These are phyloP conservation scores for Lophiotrema nucula DNA, from an alignment of 495 filamentous ascomycete genomes.

Conservation along the genomic window DNA sequence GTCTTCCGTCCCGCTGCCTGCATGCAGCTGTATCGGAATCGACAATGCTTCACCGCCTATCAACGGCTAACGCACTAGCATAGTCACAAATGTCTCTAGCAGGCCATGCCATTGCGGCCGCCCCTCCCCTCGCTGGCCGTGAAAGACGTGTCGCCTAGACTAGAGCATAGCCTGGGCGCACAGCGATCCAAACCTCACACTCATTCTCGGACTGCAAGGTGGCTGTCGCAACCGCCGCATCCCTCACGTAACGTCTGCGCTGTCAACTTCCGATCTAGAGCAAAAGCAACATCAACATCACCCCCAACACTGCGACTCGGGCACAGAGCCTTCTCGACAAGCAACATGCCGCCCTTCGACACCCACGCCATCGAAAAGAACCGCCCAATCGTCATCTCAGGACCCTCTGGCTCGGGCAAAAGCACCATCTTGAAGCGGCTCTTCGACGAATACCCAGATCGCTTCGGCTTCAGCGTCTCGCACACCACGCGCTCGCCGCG, in stretches of 20 bases:
- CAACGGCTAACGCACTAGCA: not conserved
- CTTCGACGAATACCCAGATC: constrained; percentile 64
- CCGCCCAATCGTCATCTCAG: constrained; percentile 80
- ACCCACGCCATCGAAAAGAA: constrained; percentile 9
- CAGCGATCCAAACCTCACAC: not conserved
- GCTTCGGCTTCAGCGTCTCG: constrained; percentile 72
- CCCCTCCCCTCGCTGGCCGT: not conserved
- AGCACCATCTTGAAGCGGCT: constrained; percentile 79
- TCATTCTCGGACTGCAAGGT: not conserved
- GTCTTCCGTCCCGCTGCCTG: not conserved
- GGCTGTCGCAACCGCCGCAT: not conserved
- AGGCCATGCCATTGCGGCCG: not conserved
- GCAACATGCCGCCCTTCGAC: constrained; percentile 27
- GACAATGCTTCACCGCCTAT: not conserved
- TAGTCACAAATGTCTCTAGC: not conserved
- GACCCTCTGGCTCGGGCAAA: constrained; percentile 85
- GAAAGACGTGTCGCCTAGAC: not conserved
- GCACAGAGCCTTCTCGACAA: constrained; percentile 1
- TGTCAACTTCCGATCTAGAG: too few species aligned
- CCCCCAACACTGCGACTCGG: too few species aligned
- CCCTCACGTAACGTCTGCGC: too few species aligned
- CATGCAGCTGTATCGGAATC: not conserved
- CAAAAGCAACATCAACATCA: too few species aligned
- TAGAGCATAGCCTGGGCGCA: not conserved
- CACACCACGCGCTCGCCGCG: constrained; percentile 80